These are phyloP conservation scores for Pythium aristosporum DNA, from an alignment of 352 stramenopile genomes.

Conservation along the genomic window DNA sequence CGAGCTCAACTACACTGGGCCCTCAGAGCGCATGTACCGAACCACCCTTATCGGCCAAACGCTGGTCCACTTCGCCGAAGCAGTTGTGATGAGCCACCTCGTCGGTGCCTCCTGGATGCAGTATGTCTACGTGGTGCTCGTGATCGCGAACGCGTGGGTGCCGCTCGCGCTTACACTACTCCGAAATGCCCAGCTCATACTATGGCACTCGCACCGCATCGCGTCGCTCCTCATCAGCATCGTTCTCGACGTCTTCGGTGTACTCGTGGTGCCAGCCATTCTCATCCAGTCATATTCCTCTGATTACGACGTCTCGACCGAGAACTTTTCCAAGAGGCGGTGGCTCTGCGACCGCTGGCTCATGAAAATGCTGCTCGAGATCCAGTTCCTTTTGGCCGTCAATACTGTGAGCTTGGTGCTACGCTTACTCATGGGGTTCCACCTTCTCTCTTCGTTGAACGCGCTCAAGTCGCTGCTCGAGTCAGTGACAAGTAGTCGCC, in stretches of 20 bases:
- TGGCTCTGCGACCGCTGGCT: constrained; percentile 21
- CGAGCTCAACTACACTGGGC: constrained; percentile 16
- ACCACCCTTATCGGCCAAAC: constrained; percentile 16
- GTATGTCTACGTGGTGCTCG: constrained; percentile 6
- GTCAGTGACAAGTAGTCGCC: constrained; percentile 21
- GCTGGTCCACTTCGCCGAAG: constrained; percentile 6
- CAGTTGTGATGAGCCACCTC: constrained; percentile 13
- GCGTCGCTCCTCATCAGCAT: constrained; percentile 16
- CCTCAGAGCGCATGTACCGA: constrained; percentile 21
- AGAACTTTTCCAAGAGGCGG: background rate
- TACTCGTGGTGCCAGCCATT: constrained; percentile 10
- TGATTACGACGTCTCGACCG: constrained; percentile 6
- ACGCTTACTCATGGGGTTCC: constrained; percentile 10
- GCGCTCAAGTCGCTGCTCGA: constrained; percentile 29
- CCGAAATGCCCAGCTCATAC: constrained; percentile 18
- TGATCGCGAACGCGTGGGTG: constrained; percentile 17
- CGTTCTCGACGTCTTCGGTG: constrained; percentile 15
- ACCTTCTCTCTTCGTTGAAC: constrained; percentile 24
- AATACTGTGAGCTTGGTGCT: background rate
- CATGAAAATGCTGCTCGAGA: constrained; percentile 16
- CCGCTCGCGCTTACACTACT: constrained; percentile 19
- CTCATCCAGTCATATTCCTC: constrained; percentile 13
- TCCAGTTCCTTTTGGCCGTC: constrained; percentile 20
- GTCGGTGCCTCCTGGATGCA: constrained; percentile 13
- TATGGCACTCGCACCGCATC: constrained; percentile 29